Percentiles rank a stretch among this genome's conserved stretches.
Conservation (phyloP, 1,284 basidiomycete genomes). For the Heliocybe sulcata region DNA sequence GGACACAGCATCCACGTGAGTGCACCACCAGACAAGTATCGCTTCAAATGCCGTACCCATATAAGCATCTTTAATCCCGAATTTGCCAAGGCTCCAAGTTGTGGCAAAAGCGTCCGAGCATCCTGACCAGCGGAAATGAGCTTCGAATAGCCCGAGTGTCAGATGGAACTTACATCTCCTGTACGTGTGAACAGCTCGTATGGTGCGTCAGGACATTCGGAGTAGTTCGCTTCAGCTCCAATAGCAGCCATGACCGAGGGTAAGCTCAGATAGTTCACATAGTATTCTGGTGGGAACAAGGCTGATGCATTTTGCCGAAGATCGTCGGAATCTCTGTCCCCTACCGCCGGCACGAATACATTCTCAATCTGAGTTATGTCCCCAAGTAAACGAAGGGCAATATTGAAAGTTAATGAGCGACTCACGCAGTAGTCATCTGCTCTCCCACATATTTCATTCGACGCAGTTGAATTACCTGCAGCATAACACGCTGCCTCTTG, state of each 20-base stretch:
- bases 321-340: slow-evolving; percentile 46
- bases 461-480: slow-evolving; percentile 35
- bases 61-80: slow-evolving; percentile 50
- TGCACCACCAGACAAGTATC: background rate
- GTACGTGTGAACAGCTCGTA: slow-evolving; percentile 31
- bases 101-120: slow-evolving; percentile 45
- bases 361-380: slow-evolving; percentile 32
- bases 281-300: slow-evolving; percentile 50
- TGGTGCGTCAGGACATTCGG: slow-evolving; percentile 37
- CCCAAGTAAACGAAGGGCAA: too few species aligned
- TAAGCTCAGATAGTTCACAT: slow-evolving; percentile 35
- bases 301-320: slow-evolving; percentile 47
- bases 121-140: slow-evolving; percentile 25
- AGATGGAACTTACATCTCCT: slow-evolving; percentile 27
- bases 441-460: slow-evolving; percentile 37
- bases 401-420: too few species aligned
- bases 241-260: slow-evolving; percentile 32
- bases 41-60: slow-evolving; percentile 34
- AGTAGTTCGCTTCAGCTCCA: slow-evolving; percentile 41
- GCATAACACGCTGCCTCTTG: slow-evolving; percentile 47
- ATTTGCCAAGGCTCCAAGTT: slow-evolving; percentile 43
- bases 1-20: background rate
- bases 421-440: slow-evolving; percentile 55
- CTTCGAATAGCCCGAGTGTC: background rate
- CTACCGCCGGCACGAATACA: slow-evolving; percentile 41